Percentiles rank a stretch among this genome's conserved stretches.
Evolutionary conservation across 2,329 filamentous ascomycete genomes (phyloP).

Genomic region (Fusarium staphyleae): DNA sequence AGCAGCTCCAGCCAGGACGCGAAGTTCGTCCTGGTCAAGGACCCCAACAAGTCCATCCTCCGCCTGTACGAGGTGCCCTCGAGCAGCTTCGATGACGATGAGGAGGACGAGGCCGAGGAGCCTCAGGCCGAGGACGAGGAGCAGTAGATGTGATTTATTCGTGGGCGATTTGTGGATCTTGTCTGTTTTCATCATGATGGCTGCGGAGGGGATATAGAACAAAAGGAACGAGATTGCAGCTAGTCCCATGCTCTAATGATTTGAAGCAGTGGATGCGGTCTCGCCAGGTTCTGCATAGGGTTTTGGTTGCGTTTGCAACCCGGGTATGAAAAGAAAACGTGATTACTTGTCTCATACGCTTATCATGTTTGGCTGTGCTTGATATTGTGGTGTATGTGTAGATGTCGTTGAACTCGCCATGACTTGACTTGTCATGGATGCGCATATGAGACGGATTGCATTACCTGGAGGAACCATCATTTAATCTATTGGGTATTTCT

Average conservation of each 20-base stretch:
- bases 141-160: constrained; percentile 12
- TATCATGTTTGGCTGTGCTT: too few species aligned
- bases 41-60: constrained; percentile 96
- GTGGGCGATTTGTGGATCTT: constrained; percentile 12
- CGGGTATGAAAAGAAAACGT: constrained; percentile 39
- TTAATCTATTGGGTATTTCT: too few species aligned
- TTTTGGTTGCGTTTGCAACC: constrained; percentile 29
- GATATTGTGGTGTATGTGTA: too few species aligned
- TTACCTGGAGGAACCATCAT: too few species aligned
- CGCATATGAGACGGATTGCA: too few species aligned
- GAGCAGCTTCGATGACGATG: constrained; percentile 89
- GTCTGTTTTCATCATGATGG: constrained; percentile 18
- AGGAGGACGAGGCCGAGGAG: constrained; percentile 66
- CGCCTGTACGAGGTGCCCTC: constrained; percentile 90
- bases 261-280: constrained; percentile 40
- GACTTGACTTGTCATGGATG: too few species aligned
- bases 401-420: too few species aligned
- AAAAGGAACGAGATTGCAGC: constrained; percentile 32
- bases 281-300: constrained; percentile 26
- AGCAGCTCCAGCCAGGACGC: constrained; percentile 78
- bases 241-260: constrained; percentile 41
- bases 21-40: constrained; percentile 84
- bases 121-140: constrained; percentile 40
- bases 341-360: constrained; percentile 16
- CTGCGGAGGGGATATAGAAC: constrained; percentile 9